Conservation (phyloP, 768 basidiomycete genomes). For the Xerocomus potaroensis region DNA sequence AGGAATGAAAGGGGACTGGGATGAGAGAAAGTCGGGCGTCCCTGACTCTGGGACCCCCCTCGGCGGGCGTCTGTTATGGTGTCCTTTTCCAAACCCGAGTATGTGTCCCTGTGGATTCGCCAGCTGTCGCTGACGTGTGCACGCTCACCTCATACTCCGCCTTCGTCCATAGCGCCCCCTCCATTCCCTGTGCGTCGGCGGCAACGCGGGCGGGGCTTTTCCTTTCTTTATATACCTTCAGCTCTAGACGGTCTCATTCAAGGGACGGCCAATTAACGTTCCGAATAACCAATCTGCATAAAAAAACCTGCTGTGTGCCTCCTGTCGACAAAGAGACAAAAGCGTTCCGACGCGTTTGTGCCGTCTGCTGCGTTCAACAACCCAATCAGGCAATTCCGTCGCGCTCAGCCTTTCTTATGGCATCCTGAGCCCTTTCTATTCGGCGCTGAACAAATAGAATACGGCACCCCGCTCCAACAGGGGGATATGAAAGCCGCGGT, state of each 20-base stretch:
- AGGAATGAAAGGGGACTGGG: too few relatives aligned
- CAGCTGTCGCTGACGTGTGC: constrained; percentile 5
- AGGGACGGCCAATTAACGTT: neutral
- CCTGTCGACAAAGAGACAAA: neutral
- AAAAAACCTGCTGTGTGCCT: neutral
- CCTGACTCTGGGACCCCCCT: too few relatives aligned
- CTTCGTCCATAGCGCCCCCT: neutral
- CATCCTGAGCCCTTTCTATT: too few relatives aligned
- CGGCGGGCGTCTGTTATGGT: too few relatives aligned
- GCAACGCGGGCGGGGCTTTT: constrained; percentile 5
- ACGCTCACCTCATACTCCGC: constrained; percentile 3
- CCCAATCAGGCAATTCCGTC: constrained; percentile 8
- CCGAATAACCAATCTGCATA: constrained; percentile 15
- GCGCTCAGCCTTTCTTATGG: too few relatives aligned
- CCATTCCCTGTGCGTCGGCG: constrained; percentile 8
- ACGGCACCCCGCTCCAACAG: constrained; percentile 2
- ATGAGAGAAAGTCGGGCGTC: too few relatives aligned
- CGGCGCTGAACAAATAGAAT: constrained; percentile 8
- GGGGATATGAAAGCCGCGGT: constrained; percentile 13
- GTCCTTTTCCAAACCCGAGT: too few relatives aligned
- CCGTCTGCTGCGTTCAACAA: neutral
- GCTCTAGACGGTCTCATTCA: too few relatives aligned
- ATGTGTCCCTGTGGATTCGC: too few relatives aligned
- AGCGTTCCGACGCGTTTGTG: neutral
- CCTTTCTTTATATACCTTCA: too few relatives aligned